phyloP scores from a whole-genome alignment of 2,329 filamentous ascomycete genomes.

The Exophiala sp. region DNA sequence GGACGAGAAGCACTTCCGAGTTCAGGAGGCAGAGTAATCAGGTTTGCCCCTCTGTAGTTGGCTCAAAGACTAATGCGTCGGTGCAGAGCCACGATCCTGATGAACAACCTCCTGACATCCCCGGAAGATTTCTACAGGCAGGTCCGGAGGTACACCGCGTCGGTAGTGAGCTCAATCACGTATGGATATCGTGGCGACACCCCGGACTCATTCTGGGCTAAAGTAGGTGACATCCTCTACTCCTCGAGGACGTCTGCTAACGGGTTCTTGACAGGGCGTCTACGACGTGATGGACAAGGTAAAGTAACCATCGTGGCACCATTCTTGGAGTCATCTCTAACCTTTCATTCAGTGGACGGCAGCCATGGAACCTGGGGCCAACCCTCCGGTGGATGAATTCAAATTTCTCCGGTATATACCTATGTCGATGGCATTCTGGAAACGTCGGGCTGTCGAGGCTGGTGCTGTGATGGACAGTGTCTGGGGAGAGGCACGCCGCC shows the following conservation, averaged over 20 bases:
- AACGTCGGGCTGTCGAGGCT: conserved; percentile 35
- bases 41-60: too few relatives aligned
- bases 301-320: conserved; percentile 34
- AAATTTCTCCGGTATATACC: conserved; percentile 42
- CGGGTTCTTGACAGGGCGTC: not conserved
- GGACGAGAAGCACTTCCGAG: conserved; percentile 33
- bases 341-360: conserved; percentile 28
- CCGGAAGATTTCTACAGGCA: conserved; percentile 10
- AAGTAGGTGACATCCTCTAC: not conserved
- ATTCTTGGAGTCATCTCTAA: conserved; percentile 24
- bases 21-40: conserved; percentile 45
- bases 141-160: conserved; percentile 29
- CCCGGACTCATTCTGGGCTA: conserved; percentile 27
- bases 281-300: conserved; percentile 7
- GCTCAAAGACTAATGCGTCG: too few relatives aligned
- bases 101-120: conserved; percentile 7
- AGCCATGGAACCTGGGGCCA: conserved; percentile 35
- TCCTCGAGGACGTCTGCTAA: not conserved
- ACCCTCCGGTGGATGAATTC: conserved; percentile 45
- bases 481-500: conserved; percentile 35
- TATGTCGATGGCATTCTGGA: conserved; percentile 33
- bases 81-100: not conserved
- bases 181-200: conserved; percentile 41
- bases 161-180: conserved; percentile 46
- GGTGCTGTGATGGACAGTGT: conserved; percentile 38